Percentiles rank a stretch among this genome's conserved stretches.
Conservation (phyloP, 257 asterid species). For the Eucommia ulmoides region DNA sequence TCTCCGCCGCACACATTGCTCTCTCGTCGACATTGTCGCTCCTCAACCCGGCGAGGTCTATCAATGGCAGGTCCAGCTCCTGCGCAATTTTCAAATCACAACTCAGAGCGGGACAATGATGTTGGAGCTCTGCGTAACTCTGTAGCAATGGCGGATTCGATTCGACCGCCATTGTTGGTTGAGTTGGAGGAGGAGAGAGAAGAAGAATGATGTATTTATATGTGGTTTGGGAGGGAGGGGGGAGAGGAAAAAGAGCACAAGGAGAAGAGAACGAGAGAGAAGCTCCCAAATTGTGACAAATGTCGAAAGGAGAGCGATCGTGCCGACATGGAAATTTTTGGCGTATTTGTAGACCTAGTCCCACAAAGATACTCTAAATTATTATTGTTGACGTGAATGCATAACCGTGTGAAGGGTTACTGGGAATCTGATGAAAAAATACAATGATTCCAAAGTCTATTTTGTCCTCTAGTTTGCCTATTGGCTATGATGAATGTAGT, state of each 20-base stretch:
- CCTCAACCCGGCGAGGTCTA: slow-evolving; percentile 25
- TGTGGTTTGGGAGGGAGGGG: not conserved
- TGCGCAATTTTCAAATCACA: not conserved
- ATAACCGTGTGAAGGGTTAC: no score
- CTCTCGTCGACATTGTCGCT: slow-evolving; percentile 14
- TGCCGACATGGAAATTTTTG: no score
- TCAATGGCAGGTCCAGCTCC: slow-evolving; percentile 27
- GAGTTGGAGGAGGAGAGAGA: not conserved
- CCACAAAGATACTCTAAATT: no score
- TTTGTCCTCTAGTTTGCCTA: no score
- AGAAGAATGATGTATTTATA: not conserved
- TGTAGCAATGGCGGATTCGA: slow-evolving; percentile 21
- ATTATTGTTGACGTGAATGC: no score
- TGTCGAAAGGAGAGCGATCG: slow-evolving; percentile 13
- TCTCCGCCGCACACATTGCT: slow-evolving; percentile 16
- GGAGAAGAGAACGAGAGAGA: slow-evolving; percentile 2
- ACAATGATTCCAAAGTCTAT: no score
- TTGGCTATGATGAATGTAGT: no score
- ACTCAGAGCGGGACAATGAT: not conserved
- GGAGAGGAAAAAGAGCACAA: slow-evolving; percentile 1
- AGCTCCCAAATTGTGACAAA: slow-evolving; percentile 9
- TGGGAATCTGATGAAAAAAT: no score
- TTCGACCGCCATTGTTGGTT: slow-evolving; percentile 7
- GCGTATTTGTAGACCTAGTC: no score
- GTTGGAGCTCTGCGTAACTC: slow-evolving; percentile 6